Conservation (phyloP, 192 early-diverging fungal genomes). For the Pecoramyces ruminantium region DNA sequence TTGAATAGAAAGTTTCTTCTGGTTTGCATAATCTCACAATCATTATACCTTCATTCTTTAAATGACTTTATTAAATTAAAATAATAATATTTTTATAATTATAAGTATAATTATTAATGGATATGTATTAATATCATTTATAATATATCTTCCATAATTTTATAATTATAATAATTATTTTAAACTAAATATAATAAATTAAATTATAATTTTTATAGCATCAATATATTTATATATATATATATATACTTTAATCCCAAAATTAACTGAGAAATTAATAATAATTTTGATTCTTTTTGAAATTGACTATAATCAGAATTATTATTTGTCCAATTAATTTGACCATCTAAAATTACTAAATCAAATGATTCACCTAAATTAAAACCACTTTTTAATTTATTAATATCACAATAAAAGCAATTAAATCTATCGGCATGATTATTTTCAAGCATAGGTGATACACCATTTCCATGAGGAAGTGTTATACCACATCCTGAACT, state of each 20-base stretch:
- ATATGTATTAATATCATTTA: too few species aligned
- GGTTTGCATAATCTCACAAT: not conserved
- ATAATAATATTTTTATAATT: too few species aligned
- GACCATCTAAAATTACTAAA: not conserved
- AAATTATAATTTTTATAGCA: too few species aligned
- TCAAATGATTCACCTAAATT: not conserved
- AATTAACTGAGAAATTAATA: not conserved
- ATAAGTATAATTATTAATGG: too few species aligned
- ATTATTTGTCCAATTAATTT: not conserved
- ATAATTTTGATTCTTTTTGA: not conserved
- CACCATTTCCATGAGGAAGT: not conserved
- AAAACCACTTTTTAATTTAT: not conserved
- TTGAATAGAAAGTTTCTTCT: not conserved
- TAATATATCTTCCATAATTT: too few species aligned
- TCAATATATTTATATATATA: too few species aligned
- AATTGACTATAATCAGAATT: not conserved
- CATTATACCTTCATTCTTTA: not conserved
- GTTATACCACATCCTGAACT: not conserved
- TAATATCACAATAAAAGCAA: not conserved
- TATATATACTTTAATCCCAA: not conserved
- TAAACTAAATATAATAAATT: too few species aligned
- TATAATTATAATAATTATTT: too few species aligned
- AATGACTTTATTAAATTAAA: not conserved
- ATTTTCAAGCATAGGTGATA: not conserved
- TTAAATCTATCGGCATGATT: not conserved